These are phyloP conservation scores for Purshia tridentata DNA, from an alignment of 306 rosid genomes.

Conservation along the genomic window DNA sequence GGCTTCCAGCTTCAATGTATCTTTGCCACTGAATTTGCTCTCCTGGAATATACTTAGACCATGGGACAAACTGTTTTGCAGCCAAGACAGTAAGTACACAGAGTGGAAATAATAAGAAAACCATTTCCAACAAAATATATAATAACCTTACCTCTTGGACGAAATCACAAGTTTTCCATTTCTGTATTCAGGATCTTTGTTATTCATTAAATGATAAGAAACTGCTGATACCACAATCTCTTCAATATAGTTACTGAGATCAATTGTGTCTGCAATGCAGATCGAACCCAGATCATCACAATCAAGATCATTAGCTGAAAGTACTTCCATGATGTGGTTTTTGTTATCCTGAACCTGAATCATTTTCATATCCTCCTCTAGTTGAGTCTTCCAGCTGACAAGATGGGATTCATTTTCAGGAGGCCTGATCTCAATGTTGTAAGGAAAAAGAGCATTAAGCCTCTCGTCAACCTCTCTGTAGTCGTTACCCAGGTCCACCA, in stretches of 20 bases:
- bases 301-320: constrained; percentile 86
- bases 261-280: constrained; percentile 76
- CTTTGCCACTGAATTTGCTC: constrained; percentile 55
- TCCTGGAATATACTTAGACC: constrained; percentile 75
- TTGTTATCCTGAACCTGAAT: constrained; percentile 87
- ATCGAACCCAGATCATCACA: constrained; percentile 82
- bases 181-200: constrained; percentile 84
- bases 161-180: constrained; percentile 86
- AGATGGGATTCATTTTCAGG: constrained; percentile 82
- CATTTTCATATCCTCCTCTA: constrained; percentile 90
- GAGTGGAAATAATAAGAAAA: background rate
- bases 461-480: constrained; percentile 62
- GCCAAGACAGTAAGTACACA: constrained; percentile 22
- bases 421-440: constrained; percentile 73
- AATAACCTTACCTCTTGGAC: constrained; percentile 54
- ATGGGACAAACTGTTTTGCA: constrained; percentile 75
- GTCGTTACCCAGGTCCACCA: constrained; percentile 52
- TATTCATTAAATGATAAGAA: constrained; percentile 85
- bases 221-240: constrained; percentile 96
- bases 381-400: constrained; percentile 86
- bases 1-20: constrained; percentile 56
- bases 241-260: constrained; percentile 77
- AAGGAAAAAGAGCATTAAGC: constrained; percentile 66
- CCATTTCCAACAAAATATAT: background rate
- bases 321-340: constrained; percentile 91